Conservation (phyloP, 1,139 yeast species). For the Pneumocystis oryctolagi region DNA sequence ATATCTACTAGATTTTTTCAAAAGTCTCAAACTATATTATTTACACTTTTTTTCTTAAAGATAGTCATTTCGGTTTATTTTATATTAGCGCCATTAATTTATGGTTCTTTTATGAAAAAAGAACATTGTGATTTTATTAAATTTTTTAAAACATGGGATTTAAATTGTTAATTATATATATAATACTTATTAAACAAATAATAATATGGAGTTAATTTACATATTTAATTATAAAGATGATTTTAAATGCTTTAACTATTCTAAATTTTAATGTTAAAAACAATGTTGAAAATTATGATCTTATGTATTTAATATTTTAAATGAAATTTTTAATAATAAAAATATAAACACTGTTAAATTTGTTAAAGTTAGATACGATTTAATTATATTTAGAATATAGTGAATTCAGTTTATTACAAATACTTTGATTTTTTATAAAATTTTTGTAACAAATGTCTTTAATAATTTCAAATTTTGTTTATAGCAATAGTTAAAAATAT, state of each 20-base stretch:
- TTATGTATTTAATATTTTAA: no score
- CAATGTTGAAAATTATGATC: no score
- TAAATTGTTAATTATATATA: conserved; percentile 37
- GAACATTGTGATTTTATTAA: conserved; percentile 47
- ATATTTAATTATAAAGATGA: no score
- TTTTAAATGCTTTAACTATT: no score
- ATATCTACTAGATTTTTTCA: conserved; percentile 27
- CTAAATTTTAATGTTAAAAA: no score
- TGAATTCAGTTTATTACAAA: background rate
- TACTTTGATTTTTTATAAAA: background rate
- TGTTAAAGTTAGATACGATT: no score
- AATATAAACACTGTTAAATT: no score
- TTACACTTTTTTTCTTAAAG: conserved; percentile 34
- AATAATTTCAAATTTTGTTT: background rate
- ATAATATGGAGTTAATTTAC: no score
- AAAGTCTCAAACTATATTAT: conserved; percentile 33
- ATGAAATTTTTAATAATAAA: no score
- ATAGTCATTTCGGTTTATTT: conserved; percentile 43
- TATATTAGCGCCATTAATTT: conserved; percentile 57
- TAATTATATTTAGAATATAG: no score
- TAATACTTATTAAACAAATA: background rate
- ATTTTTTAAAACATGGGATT: conserved; percentile 64
- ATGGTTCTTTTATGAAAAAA: conserved; percentile 73
- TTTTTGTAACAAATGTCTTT: background rate
- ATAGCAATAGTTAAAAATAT: background rate